A percentile compares a stretch with the other conserved stretches of the same genome.
Evolutionary conservation across 441 rosid genomes (phyloP).

Genomic region (Sinapis alba): DNA sequence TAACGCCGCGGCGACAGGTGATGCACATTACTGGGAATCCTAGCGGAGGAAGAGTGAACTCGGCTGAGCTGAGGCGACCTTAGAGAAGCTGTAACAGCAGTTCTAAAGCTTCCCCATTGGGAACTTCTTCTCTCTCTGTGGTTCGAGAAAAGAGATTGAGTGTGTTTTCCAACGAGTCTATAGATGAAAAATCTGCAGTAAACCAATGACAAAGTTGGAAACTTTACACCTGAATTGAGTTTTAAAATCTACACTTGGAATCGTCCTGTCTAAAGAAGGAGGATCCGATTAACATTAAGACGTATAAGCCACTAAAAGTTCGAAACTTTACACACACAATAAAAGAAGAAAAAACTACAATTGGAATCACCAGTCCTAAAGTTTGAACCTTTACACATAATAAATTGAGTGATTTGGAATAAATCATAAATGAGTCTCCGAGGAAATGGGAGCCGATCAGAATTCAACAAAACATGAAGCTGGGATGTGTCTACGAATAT

Average conservation of each 20-base stretch:
- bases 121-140: conserved; percentile 36
- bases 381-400: conserved; percentile 19
- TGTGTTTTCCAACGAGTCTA: conserved; percentile 54
- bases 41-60: conserved; percentile 41
- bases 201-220: conserved; percentile 14
- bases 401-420: neutral
- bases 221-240: conserved; percentile 10
- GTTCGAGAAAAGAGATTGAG: conserved; percentile 37
- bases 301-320: neutral
- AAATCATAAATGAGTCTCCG: conserved; percentile 26
- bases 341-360: neutral
- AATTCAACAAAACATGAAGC: too few species aligned
- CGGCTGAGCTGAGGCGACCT: conserved; percentile 48
- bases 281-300: conserved; percentile 13
- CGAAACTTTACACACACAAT: conserved; percentile 5
- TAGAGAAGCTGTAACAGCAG: conserved; percentile 51
- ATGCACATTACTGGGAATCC: conserved; percentile 41
- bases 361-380: neutral
- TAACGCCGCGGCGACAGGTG: conserved; percentile 21
- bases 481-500: neutral
- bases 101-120: conserved; percentile 52
- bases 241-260: neutral
- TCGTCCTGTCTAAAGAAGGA: neutral
- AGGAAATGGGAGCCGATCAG: conserved; percentile 9
- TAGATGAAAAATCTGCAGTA: conserved; percentile 56